phyloP scores from a whole-genome alignment of 768 basidiomycete genomes.

The Xerocomus spinulosus region DNA sequence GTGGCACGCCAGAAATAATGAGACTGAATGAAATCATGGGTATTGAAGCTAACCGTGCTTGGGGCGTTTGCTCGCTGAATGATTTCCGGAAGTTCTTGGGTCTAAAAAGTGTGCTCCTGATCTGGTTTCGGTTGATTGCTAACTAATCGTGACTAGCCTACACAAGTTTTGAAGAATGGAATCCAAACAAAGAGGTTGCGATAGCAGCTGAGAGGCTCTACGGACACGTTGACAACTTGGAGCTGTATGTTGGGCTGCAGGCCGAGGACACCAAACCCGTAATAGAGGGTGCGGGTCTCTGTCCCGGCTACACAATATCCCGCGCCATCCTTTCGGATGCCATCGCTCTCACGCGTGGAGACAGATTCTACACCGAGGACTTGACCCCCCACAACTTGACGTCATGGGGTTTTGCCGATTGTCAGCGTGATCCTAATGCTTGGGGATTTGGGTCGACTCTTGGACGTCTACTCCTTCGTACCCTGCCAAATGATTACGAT shows the following conservation, averaged over 20 bases:
- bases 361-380: conserved; percentile 78
- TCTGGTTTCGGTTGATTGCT: neutral
- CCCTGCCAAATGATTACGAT: conserved; percentile 63
- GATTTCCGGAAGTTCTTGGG: conserved; percentile 83
- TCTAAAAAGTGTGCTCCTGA: conserved; percentile 52
- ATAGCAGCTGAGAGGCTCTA: conserved; percentile 74
- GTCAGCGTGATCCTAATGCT: conserved; percentile 65
- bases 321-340: conserved; percentile 85
- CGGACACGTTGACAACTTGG: conserved; percentile 68
- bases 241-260: conserved; percentile 77
- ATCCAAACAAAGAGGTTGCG: conserved; percentile 63
- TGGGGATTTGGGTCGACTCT: conserved; percentile 70
- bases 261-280: conserved; percentile 75
- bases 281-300: conserved; percentile 76
- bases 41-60: conserved; percentile 67
- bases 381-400: conserved; percentile 79
- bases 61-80: conserved; percentile 82
- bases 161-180: conserved; percentile 75
- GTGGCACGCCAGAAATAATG: conserved; percentile 72
- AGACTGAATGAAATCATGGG: conserved; percentile 80
- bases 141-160: conserved; percentile 44
- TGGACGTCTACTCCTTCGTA: conserved; percentile 69
- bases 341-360: conserved; percentile 81
- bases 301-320: conserved; percentile 82
- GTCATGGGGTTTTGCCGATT: conserved; percentile 81